Conservation (phyloP, 179 eudicot genomes). For the Carnegiea gigantea region DNA sequence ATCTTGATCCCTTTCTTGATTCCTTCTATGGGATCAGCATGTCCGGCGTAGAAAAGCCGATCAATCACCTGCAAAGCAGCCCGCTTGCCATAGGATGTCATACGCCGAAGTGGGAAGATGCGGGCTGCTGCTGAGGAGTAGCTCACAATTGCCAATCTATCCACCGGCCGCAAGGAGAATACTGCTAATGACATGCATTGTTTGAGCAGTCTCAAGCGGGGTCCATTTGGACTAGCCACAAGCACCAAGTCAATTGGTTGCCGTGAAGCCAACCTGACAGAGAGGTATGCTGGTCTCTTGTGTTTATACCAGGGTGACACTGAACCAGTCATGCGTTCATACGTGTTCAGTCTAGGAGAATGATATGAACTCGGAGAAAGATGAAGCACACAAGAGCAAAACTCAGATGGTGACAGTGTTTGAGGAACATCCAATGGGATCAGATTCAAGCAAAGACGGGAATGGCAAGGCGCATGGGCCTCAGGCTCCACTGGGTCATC, state of each 20-base stretch:
- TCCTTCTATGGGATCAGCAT: conserved; percentile 76
- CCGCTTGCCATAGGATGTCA: conserved; percentile 77
- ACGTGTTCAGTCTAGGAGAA: conserved; percentile 26
- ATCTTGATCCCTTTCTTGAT: conserved; percentile 79
- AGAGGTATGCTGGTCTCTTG: conserved; percentile 49
- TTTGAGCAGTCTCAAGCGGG: conserved; percentile 84
- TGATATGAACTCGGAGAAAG: conserved; percentile 25
- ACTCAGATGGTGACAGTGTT: conserved; percentile 31
- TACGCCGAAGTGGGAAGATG: conserved; percentile 73
- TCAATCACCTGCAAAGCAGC: conserved; percentile 81
- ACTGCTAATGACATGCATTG: conserved; percentile 79
- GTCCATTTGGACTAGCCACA: conserved; percentile 85
- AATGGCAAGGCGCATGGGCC: conserved; percentile 36
- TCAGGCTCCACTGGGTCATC: conserved; percentile 81
- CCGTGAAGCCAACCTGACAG: conserved; percentile 56
- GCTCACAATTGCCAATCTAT: conserved; percentile 76
- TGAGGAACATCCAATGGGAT: conserved; percentile 36
- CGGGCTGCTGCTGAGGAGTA: conserved; percentile 82
- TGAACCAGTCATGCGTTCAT: conserved; percentile 27
- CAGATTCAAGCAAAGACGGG: conserved; percentile 62
- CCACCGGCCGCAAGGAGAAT: conserved; percentile 64
- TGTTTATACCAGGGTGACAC: conserved; percentile 37
- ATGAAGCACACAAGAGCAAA: conserved; percentile 32
- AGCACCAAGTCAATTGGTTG: conserved; percentile 76
- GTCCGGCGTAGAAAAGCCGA: conserved; percentile 69